Conservation (phyloP, 2,329 filamentous ascomycete genomes). For the Helotiales sp. region DNA sequence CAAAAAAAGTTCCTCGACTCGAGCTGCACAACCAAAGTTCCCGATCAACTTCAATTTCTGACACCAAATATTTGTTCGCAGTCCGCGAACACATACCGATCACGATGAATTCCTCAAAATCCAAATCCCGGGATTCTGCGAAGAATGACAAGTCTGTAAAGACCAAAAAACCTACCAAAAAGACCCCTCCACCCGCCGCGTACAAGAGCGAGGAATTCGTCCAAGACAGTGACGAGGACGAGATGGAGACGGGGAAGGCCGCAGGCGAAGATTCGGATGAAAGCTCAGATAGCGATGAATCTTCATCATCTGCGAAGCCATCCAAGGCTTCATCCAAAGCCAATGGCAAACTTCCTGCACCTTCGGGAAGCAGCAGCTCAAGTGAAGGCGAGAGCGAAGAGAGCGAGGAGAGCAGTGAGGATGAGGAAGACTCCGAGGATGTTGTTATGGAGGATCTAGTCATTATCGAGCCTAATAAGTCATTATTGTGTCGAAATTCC, state of each 20-base stretch:
- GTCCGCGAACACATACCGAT: background rate
- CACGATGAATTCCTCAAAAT: conserved; percentile 28
- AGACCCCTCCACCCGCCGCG: conserved; percentile 3
- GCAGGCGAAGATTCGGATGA: conserved; percentile 24
- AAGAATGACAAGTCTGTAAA: conserved; percentile 27
- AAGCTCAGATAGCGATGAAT: conserved; percentile 33
- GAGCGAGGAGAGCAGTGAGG: conserved; percentile 45
- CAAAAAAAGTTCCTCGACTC: conserved; percentile 29
- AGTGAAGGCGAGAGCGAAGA: conserved; percentile 41
- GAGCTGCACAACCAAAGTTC: background rate
- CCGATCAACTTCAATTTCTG: background rate
- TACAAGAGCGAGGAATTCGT: conserved; percentile 41
- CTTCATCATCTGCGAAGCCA: conserved; percentile 30
- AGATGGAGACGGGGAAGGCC: background rate
- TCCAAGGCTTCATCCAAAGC: conserved; percentile 18
- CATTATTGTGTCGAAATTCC: background rate
- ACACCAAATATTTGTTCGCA: conserved; percentile 1
- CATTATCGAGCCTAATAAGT: conserved; percentile 28
- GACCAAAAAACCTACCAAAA: conserved; percentile 22
- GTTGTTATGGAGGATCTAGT: conserved; percentile 29
- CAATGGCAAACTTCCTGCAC: conserved; percentile 37
- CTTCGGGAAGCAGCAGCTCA: conserved; percentile 31
- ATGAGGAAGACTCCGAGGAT: conserved; percentile 44
- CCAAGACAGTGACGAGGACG: conserved; percentile 38
- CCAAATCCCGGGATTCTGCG: conserved; percentile 26